phyloP scores from a whole-genome alignment of 768 basidiomycete species.

The Pisolithus albus region DNA sequence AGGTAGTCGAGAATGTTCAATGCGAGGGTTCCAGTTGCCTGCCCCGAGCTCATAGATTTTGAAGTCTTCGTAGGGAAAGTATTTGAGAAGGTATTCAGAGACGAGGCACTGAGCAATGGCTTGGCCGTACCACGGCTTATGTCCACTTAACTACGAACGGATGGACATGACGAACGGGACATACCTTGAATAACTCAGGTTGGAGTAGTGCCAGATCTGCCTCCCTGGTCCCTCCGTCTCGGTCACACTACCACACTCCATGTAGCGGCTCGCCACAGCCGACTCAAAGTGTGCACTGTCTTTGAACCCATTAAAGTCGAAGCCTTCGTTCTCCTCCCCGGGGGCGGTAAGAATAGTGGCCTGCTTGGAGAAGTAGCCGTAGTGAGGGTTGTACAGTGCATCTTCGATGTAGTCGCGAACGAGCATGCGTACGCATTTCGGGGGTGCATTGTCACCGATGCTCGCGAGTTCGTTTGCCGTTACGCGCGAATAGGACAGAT shows the following conservation, averaged over 20 bases:
- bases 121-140: conserved; percentile 89
- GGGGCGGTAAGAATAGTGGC: conserved; percentile 80
- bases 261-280: conserved; percentile 71
- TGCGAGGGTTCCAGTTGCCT: conserved; percentile 93
- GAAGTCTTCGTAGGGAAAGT: conserved; percentile 95
- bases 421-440: conserved; percentile 84
- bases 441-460: conserved; percentile 43
- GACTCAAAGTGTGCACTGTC: conserved; percentile 75
- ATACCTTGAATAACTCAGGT: conserved; percentile 95
- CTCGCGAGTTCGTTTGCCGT: conserved; percentile 65
- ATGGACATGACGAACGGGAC: not conserved
- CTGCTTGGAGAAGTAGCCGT: conserved; percentile 94
- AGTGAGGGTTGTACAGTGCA: conserved; percentile 91
- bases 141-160: conserved; percentile 7
- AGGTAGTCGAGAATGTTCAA: conserved; percentile 81
- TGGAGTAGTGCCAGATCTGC: conserved; percentile 98
- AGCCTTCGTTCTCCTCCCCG: conserved; percentile 32
- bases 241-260: conserved; percentile 55
- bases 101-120: conserved; percentile 86
- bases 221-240: conserved; percentile 62
- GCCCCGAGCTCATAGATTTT: conserved; percentile 97
- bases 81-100: conserved; percentile 87
- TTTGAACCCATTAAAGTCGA: conserved; percentile 64
- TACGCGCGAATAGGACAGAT: conserved; percentile 48
- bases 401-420: conserved; percentile 96